A percentile compares a stretch with the other conserved stretches of the same genome.
These are phyloP conservation scores for Thalassiosira hispida DNA, from an alignment of 352 stramenopile species.

Conservation along the genomic window DNA sequence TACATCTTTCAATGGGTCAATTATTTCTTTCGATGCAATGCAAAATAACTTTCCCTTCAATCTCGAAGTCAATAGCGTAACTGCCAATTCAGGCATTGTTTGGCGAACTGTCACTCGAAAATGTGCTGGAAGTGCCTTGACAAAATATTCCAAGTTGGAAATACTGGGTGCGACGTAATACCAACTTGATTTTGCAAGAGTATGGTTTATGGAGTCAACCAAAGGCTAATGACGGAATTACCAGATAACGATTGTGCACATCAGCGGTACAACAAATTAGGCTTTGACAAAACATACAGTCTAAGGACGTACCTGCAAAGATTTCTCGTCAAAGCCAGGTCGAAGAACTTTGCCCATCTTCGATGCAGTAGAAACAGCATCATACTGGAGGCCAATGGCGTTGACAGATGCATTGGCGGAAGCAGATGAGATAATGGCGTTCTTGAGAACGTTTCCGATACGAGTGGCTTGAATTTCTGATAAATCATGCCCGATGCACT, in stretches of 20 bases:
- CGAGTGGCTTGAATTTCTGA: slow-evolving; percentile 24
- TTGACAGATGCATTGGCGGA: slow-evolving; percentile 5
- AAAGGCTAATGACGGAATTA: slow-evolving; percentile 19
- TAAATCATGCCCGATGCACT: slow-evolving; percentile 15
- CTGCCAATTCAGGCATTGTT: slow-evolving; percentile 17
- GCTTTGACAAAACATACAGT: not conserved
- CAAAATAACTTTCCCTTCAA: slow-evolving; percentile 30
- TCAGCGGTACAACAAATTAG: slow-evolving; percentile 1
- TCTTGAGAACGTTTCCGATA: slow-evolving; percentile 20
- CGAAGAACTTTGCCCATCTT: slow-evolving; percentile 29
- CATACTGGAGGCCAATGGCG: slow-evolving; percentile 18
- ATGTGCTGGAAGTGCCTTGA: slow-evolving; percentile 29
- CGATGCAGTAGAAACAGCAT: slow-evolving; percentile 22
- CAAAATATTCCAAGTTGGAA: slow-evolving; percentile 30
- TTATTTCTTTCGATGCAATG: slow-evolving; percentile 21
- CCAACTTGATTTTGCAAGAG: slow-evolving; percentile 32
- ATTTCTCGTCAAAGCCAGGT: slow-evolving; percentile 21
- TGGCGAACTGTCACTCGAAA: slow-evolving; percentile 9
- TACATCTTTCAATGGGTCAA: slow-evolving; percentile 6
- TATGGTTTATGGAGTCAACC: slow-evolving; percentile 27
- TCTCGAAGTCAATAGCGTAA: slow-evolving; percentile 38
- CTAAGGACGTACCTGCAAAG: slow-evolving; percentile 32
- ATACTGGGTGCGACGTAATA: slow-evolving; percentile 38
- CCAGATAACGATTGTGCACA: not conserved
- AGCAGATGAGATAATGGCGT: slow-evolving; percentile 9